phyloP scores from a whole-genome alignment of 345 rosid species.

The Linum lewisii region DNA sequence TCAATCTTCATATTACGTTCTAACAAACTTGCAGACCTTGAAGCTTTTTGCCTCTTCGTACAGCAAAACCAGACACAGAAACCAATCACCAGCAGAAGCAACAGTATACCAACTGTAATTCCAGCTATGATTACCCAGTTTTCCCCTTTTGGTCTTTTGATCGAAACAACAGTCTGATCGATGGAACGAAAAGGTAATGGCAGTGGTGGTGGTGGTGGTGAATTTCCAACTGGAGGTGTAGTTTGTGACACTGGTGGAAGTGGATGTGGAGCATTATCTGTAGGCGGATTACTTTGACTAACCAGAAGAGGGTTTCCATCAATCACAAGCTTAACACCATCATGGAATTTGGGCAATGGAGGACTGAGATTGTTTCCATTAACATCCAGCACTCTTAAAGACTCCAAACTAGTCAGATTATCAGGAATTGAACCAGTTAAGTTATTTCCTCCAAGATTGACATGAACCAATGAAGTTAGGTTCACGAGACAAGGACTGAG shows the following conservation, averaged over 20 bases:
- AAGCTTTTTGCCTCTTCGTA: slow-evolving; percentile 19
- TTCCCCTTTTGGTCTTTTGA: slow-evolving; percentile 8
- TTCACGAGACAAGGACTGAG: slow-evolving; percentile 31
- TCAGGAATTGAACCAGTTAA: slow-evolving; percentile 33
- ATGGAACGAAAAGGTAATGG: too few relatives aligned
- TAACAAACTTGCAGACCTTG: too few relatives aligned
- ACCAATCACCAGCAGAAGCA: slow-evolving; percentile 15
- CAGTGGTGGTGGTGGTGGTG: slow-evolving; percentile 15
- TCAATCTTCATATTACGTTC: slow-evolving; percentile 23
- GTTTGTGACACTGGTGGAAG: slow-evolving; percentile 8
- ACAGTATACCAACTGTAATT: slow-evolving; percentile 5
- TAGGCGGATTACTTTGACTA: slow-evolving; percentile 13
- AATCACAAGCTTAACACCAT: slow-evolving; percentile 24
- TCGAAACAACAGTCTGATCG: too few relatives aligned
- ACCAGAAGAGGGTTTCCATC: slow-evolving; percentile 36
- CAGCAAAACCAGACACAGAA: slow-evolving; percentile 16
- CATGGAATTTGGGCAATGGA: slow-evolving; percentile 35
- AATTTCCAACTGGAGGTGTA: background rate
- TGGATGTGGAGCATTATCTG: slow-evolving; percentile 16
- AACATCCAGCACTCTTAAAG: slow-evolving; percentile 34
- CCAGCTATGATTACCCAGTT: slow-evolving; percentile 14
- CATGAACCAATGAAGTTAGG: slow-evolving; percentile 31
- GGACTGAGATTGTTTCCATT: slow-evolving; percentile 34
- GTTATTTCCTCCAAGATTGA: slow-evolving; percentile 29
- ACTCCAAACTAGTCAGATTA: slow-evolving; percentile 28